phyloP scores from a whole-genome alignment of 352 stramenopile genomes.

The Pythium aristosporum region DNA sequence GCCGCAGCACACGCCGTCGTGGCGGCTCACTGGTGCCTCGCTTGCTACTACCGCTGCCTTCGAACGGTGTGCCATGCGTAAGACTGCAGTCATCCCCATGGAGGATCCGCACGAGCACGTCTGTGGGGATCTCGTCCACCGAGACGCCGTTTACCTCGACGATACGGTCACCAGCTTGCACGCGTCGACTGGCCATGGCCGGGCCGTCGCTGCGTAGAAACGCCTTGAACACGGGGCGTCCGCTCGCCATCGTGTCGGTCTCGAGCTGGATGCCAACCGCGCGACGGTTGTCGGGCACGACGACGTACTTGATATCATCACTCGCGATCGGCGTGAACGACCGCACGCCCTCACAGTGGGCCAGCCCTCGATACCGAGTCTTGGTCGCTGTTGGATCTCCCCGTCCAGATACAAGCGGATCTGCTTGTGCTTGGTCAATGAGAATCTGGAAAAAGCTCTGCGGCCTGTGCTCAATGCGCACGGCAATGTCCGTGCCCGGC shows the following conservation, averaged over 20 bases:
- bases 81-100: constrained; percentile 13
- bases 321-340: neutral
- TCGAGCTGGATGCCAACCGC: constrained; percentile 35
- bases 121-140: constrained; percentile 32
- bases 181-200: constrained; percentile 1
- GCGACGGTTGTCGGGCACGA: constrained; percentile 29
- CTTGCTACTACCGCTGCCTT: neutral
- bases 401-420: neutral
- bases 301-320: constrained; percentile 22
- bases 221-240: constrained; percentile 33
- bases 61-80: neutral
- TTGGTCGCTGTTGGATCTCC: neutral
- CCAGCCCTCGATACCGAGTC: constrained; percentile 22
- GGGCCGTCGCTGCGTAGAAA: constrained; percentile 32
- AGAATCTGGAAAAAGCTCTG: constrained; percentile 4
- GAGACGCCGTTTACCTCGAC: constrained; percentile 30
- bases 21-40: neutral
- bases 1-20: constrained; percentile 14
- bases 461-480: constrained; percentile 7
- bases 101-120: constrained; percentile 28
- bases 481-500: neutral
- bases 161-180: constrained; percentile 26
- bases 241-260: constrained; percentile 34
- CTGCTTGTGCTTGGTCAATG: neutral
- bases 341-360: constrained; percentile 24